These are phyloP conservation scores for Stromatinia cepivora DNA, from an alignment of 2,329 filamentous ascomycete species.

Conservation along the genomic window DNA sequence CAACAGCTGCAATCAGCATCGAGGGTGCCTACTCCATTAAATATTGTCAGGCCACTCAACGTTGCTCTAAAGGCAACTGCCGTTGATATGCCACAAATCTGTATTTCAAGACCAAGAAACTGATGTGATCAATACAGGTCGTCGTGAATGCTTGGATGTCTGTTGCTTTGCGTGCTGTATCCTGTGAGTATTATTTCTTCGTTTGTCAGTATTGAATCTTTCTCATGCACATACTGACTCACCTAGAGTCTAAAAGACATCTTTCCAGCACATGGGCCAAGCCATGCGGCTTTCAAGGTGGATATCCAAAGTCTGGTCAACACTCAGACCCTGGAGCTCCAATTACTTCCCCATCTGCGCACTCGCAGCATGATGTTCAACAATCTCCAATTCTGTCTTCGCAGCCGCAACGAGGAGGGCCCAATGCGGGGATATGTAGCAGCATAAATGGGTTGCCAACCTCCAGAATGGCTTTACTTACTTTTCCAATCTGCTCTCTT, in stretches of 20 bases:
- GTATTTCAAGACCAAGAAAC: neutral
- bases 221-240: neutral
- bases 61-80: no score
- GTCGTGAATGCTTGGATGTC: neutral
- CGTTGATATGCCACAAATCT: neutral
- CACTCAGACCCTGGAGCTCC: conserved; percentile 49
- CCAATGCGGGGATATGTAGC: conserved; percentile 58
- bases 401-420: conserved; percentile 69
- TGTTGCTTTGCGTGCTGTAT: neutral
- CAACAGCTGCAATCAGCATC: no score
- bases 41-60: no score
- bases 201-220: neutral
- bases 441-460: conserved; percentile 43
- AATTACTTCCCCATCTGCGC: conserved; percentile 71
- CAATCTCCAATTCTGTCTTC: conserved; percentile 78
- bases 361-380: conserved; percentile 61
- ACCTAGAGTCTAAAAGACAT: neutral
- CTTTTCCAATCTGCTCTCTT: neutral
- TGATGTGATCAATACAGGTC: neutral
- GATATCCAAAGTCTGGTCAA: conserved; percentile 61
- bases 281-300: conserved; percentile 46
- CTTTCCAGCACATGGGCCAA: neutral
- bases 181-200: neutral
- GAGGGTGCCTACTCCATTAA: no score
- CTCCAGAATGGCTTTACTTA: neutral